Percentiles rank a stretch among this genome's conserved stretches.
Evolutionary conservation across 1,284 basidiomycete genomes (phyloP).

Genomic region (Malassezia obtusa): DNA sequence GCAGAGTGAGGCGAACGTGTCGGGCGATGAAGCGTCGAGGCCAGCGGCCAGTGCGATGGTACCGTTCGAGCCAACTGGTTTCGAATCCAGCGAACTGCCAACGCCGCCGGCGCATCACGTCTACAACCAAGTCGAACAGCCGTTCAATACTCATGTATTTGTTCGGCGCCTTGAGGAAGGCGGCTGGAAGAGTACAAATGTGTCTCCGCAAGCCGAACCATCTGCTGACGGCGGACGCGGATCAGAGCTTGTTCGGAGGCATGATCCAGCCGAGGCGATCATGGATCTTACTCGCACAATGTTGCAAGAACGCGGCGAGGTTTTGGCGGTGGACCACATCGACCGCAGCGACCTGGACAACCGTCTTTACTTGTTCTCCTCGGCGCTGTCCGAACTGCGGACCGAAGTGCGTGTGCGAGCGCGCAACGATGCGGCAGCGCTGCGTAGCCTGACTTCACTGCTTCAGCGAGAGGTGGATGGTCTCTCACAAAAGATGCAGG

Average conservation of each 20-base stretch:
- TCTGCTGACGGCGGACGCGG: constrained; percentile 7
- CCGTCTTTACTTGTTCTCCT: constrained; percentile 85
- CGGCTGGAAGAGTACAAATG: constrained; percentile 32
- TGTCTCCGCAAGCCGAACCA: too few species aligned
- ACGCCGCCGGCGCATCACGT: neutral
- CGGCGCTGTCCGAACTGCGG: constrained; percentile 80
- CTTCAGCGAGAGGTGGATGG: constrained; percentile 80
- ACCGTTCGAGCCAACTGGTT: neutral
- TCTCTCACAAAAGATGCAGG: constrained; percentile 82
- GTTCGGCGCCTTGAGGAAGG: constrained; percentile 34
- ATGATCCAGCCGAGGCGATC: constrained; percentile 51
- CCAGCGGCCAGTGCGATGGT: neutral
- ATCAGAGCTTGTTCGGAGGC: constrained; percentile 13
- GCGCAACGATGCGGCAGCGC: constrained; percentile 71
- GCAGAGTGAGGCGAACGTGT: neutral
- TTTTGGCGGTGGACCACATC: constrained; percentile 64
- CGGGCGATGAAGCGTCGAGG: neutral
- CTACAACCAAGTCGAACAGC: constrained; percentile 18
- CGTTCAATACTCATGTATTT: constrained; percentile 40
- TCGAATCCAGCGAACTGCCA: neutral
- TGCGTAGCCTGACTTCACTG: constrained; percentile 64
- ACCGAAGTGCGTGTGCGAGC: constrained; percentile 75
- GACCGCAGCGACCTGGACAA: constrained; percentile 63
- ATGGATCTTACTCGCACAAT: constrained; percentile 78
- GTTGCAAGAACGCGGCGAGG: constrained; percentile 65